A percentile compares a stretch with the other conserved stretches of the same genome.
phyloP scores from a whole-genome alignment of 345 rosid species.

The Trapa bicornis region DNA sequence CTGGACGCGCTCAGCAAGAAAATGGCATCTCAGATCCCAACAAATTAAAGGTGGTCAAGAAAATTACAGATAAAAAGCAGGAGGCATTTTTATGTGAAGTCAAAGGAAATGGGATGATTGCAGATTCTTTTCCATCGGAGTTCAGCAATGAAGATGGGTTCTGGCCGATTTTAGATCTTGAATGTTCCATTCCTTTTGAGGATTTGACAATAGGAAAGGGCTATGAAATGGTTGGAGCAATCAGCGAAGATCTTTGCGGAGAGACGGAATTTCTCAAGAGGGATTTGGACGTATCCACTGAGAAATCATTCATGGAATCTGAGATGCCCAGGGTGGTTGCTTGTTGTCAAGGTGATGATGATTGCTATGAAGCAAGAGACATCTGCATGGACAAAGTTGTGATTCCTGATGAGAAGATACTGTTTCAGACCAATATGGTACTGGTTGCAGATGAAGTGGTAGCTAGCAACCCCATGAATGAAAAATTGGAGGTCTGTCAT shows the following conservation, averaged over 20 bases:
- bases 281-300: constrained; percentile 38
- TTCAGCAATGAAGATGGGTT: constrained; percentile 12
- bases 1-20: constrained; percentile 13
- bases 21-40: constrained; percentile 12
- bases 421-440: constrained; percentile 20
- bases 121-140: constrained; percentile 8
- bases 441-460: neutral
- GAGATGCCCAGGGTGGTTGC: neutral
- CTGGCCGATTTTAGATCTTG: constrained; percentile 16
- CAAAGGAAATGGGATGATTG: constrained; percentile 18
- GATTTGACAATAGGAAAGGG: constrained; percentile 16
- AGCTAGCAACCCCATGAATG: neutral
- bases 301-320: constrained; percentile 47
- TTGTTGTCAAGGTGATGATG: constrained; percentile 19
- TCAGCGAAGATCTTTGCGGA: constrained; percentile 12
- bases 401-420: constrained; percentile 39
- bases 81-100: constrained; percentile 13
- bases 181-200: constrained; percentile 10
- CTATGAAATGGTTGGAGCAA: constrained; percentile 7
- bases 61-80: neutral
- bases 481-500: neutral
- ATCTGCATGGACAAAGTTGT: constrained; percentile 69
- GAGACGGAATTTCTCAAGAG: constrained; percentile 10
- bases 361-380: constrained; percentile 55
- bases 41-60: neutral